These are phyloP conservation scores for Babesia bigemina DNA, from an alignment of 169 alveolate genomes.

Conservation along the genomic window DNA sequence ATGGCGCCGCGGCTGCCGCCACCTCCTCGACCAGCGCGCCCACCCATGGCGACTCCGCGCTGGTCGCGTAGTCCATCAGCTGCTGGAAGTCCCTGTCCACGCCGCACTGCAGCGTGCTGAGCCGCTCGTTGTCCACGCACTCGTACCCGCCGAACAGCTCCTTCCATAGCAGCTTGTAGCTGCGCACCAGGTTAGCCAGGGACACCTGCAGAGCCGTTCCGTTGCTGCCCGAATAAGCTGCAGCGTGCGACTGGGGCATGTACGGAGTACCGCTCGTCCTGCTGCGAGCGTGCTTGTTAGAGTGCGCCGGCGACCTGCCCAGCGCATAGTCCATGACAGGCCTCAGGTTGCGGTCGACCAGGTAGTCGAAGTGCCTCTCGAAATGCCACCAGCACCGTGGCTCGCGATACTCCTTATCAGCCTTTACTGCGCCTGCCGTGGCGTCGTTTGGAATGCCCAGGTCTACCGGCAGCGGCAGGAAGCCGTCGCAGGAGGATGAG, in stretches of 20 bases:
- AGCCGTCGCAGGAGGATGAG: conserved; percentile 7
- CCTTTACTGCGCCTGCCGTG: not conserved
- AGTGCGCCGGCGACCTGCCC: not conserved
- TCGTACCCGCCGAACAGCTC: conserved; percentile 25
- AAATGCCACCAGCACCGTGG: conserved; percentile 33
- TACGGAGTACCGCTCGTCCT: not conserved
- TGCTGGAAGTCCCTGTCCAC: conserved; percentile 21
- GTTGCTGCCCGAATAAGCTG: not conserved
- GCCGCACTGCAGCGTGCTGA: conserved; percentile 1
- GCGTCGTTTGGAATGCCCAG: not conserved
- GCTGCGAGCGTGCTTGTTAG: not conserved
- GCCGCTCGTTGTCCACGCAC: conserved; percentile 1
- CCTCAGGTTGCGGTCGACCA: conserved; percentile 26
- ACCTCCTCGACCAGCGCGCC: conserved; percentile 12
- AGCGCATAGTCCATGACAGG: conserved; percentile 23
- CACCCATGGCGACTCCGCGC: conserved; percentile 1
- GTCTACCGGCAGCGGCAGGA: not conserved
- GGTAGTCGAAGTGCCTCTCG: conserved; percentile 34
- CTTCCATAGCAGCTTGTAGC: conserved; percentile 26
- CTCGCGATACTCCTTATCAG: not conserved
- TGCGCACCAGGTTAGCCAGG: conserved; percentile 9
- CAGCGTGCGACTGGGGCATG: not conserved
- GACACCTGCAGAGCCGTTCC: conserved; percentile 16
- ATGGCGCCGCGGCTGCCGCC: not conserved
- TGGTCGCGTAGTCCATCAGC: not conserved